Evolutionary conservation across 768 basidiomycete genomes (phyloP).

Genomic region (Hypsizygus marmoreus): DNA sequence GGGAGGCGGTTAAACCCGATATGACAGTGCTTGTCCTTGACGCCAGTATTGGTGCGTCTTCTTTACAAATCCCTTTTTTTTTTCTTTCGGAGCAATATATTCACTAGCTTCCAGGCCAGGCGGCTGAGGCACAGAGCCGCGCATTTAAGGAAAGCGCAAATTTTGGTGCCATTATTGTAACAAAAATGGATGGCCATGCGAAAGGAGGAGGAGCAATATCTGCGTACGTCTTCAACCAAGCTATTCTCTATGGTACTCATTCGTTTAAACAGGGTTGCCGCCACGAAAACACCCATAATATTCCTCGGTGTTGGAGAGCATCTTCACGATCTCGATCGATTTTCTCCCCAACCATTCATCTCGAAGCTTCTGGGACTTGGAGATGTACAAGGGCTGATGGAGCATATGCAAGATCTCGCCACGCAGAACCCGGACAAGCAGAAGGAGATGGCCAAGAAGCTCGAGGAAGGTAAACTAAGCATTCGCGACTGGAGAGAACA

Average conservation of each 20-base stretch:
- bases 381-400: slow-evolving; percentile 96
- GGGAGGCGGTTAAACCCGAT: slow-evolving; percentile 89
- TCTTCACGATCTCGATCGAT: slow-evolving; percentile 94
- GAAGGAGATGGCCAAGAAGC: slow-evolving; percentile 97
- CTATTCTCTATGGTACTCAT: not conserved
- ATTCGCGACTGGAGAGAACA: slow-evolving; percentile 98
- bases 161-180: slow-evolving; percentile 99
- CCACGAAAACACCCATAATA: slow-evolving; percentile 97
- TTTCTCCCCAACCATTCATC: slow-evolving; percentile 95
- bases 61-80: not conserved
- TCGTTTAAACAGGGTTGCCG: slow-evolving; percentile 75
- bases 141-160: slow-evolving; percentile 98
- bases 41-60: slow-evolving; percentile 82
- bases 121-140: slow-evolving; percentile 92
- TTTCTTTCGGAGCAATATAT: not conserved
- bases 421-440: slow-evolving; percentile 94
- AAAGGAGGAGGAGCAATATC: slow-evolving; percentile 99
- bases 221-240: slow-evolving; percentile 62
- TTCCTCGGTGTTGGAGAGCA: slow-evolving; percentile 99
- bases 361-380: slow-evolving; percentile 95
- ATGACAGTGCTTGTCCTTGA: slow-evolving; percentile 97
- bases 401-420: slow-evolving; percentile 97
- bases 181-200: slow-evolving; percentile 99
- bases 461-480: slow-evolving; percentile 95
- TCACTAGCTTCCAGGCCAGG: slow-evolving; percentile 68